Percentiles rank a stretch among this genome's conserved stretches.
These are phyloP conservation scores for Botrytis sinoallii DNA, from an alignment of 2,329 filamentous ascomycete species.

Conservation along the genomic window DNA sequence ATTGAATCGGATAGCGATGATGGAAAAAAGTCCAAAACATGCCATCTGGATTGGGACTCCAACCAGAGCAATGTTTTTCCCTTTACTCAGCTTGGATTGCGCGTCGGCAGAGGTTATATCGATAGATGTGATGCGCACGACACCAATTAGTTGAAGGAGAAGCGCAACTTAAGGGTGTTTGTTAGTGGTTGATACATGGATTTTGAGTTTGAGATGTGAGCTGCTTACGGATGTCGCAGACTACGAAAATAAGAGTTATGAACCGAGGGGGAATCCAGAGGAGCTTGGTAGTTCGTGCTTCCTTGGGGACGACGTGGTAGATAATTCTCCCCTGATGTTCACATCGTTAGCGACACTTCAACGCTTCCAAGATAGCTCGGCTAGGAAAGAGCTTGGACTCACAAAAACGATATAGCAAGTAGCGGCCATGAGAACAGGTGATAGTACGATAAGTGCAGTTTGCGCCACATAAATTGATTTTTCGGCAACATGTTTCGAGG, in stretches of 20 bases:
- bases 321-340: neutral
- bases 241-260: neutral
- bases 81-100: neutral
- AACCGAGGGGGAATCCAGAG: neutral
- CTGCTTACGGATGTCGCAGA: neutral
- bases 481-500: neutral
- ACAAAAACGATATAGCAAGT: neutral
- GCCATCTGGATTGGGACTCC: neutral
- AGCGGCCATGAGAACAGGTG: neutral
- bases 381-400: neutral
- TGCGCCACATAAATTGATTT: neutral
- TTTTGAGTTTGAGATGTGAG: fast-evolving
- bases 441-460: neutral
- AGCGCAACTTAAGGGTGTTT: neutral
- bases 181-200: neutral
- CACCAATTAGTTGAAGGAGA: neutral
- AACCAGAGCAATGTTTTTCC: neutral
- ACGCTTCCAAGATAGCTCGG: neutral
- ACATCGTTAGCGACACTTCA: neutral
- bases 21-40: neutral
- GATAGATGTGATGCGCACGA: neutral
- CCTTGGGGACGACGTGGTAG: neutral
- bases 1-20: neutral
- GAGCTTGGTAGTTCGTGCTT: neutral
- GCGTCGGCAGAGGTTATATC: neutral